Evolutionary conservation across 441 rosid species (phyloP).

Genomic region (Macaranga tanarius): DNA sequence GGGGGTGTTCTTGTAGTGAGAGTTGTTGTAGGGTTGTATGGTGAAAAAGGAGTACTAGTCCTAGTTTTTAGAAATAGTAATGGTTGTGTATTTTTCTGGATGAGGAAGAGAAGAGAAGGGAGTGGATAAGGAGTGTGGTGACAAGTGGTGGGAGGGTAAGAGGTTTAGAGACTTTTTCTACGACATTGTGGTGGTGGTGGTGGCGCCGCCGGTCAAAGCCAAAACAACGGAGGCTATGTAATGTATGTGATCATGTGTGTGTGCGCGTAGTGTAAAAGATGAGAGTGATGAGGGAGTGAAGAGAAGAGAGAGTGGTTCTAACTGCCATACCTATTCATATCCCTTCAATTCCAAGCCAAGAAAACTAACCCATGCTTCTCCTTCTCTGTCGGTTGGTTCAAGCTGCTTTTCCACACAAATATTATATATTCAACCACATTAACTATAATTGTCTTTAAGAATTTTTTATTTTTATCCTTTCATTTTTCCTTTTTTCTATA

Average conservation of each 20-base stretch:
- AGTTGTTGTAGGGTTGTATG: constrained; percentile 43
- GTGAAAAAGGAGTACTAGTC: constrained; percentile 36
- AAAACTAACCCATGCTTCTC: constrained; percentile 51
- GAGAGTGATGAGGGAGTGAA: not conserved
- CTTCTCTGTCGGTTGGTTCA: constrained; percentile 54
- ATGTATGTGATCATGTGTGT: constrained; percentile 8
- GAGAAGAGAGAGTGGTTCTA: constrained; percentile 34
- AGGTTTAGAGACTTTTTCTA: constrained; percentile 51
- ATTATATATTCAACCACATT: not conserved
- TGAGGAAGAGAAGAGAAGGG: constrained; percentile 16
- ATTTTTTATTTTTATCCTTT: not conserved
- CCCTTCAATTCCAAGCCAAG: constrained; percentile 70
- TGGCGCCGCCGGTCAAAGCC: constrained; percentile 49
- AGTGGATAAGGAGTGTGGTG: constrained; percentile 31
- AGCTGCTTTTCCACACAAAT: constrained; percentile 45
- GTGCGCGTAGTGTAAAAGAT: constrained; percentile 13
- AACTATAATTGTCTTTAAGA: constrained; percentile 23
- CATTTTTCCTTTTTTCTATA: not conserved
- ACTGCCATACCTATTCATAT: constrained; percentile 53
- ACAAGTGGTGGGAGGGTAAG: constrained; percentile 53
- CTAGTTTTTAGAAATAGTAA: constrained; percentile 53
- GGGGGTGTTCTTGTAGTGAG: constrained; percentile 42
- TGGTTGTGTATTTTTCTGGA: constrained; percentile 36
- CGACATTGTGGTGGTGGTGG: constrained; percentile 33
- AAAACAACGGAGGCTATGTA: constrained; percentile 32